Base-by-base conservation (phyloP, 1,284 basidiomycete species). In the Tilletia walkeri region DNA sequence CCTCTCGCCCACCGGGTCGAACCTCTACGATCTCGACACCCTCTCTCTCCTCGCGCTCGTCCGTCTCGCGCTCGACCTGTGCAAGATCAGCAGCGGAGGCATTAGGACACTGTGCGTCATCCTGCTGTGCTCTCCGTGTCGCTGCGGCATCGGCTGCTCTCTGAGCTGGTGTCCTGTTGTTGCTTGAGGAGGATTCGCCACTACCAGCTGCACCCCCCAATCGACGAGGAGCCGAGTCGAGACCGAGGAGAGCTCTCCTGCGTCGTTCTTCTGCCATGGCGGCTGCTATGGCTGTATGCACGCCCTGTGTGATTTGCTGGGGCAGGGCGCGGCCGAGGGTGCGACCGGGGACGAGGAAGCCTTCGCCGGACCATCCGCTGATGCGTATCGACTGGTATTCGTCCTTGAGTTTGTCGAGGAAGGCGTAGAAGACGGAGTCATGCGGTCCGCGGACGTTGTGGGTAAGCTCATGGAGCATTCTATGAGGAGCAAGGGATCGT, bases 381-480 rank as follows among this genome's bases (percentile, higher is more conserved):
- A 67, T 50, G 5, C 67, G 68, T 24, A 69, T 65, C 2, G 66
- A 69, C 45, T 68, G 66, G 38, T 72, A 77, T 67, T 78, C 77
- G 14, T 70, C 66, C 39, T 72, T 71, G 3, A 79, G 70, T 6
- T 71, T 66, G 12, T 72, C 68, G 18, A 79, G 73, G 14, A 69
- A 61, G 16, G 41, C 49, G 39, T 72, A 75, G 49, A 79, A 79
- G 7, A 48, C 49, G 9, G 67, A 68, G 65, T 79, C 75, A 69
- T 79, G 78, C 4, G 76, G 77, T 0, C 77, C 77, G 6, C 72
- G 70, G 18, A 77, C 72, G 65, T 77, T 79, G 61, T 79, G 78
- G 1, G 71, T 70, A 48, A 79, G 73, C 67, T 79, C 78, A 56
- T 79, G 78, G 14, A 79, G 69, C 78, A 79, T 78, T 6, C 69